A percentile compares a stretch with the other conserved stretches of the same genome.
Conservation (phyloP, 345 rosid species). For the Garcia nutans region DNA sequence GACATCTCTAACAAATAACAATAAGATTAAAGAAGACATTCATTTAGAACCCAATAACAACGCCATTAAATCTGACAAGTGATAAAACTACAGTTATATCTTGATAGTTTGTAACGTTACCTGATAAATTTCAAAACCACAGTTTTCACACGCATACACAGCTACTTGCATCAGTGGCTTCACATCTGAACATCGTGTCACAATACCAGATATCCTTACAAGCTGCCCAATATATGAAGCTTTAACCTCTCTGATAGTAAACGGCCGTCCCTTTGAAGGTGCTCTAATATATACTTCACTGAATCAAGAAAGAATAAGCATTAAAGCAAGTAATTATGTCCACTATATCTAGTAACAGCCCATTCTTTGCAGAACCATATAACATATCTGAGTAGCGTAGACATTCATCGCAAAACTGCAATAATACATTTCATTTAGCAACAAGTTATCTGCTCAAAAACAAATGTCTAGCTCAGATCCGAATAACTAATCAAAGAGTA, state of each 20-base stretch:
- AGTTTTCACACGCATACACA: slow-evolving; percentile 95
- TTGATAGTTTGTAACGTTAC: slow-evolving; percentile 33
- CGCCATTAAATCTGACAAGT: neutral
- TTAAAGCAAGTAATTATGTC: neutral
- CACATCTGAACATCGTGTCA: slow-evolving; percentile 97
- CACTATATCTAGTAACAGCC: neutral
- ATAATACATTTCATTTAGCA: neutral
- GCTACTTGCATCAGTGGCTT: slow-evolving; percentile 98
- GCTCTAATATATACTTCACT: slow-evolving; percentile 90
- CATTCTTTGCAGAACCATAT: neutral
- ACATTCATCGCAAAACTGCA: neutral
- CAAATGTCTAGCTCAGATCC: neutral
- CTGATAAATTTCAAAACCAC: slow-evolving; percentile 96
- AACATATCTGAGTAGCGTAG: neutral
- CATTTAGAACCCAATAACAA: neutral
- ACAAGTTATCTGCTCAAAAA: too few species aligned
- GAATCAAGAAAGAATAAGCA: slow-evolving; percentile 25
- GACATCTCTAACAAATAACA: neutral
- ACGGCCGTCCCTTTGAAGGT: slow-evolving; percentile 72
- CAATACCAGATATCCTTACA: slow-evolving; percentile 86
- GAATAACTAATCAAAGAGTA: neutral
- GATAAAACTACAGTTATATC: neutral
- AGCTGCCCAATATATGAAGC: slow-evolving; percentile 93
- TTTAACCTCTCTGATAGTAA: slow-evolving; percentile 89
- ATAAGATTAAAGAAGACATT: slow-evolving; percentile 1